phyloP scores from a whole-genome alignment of 108 stramenopile species.

The Parmales sp. region DNA sequence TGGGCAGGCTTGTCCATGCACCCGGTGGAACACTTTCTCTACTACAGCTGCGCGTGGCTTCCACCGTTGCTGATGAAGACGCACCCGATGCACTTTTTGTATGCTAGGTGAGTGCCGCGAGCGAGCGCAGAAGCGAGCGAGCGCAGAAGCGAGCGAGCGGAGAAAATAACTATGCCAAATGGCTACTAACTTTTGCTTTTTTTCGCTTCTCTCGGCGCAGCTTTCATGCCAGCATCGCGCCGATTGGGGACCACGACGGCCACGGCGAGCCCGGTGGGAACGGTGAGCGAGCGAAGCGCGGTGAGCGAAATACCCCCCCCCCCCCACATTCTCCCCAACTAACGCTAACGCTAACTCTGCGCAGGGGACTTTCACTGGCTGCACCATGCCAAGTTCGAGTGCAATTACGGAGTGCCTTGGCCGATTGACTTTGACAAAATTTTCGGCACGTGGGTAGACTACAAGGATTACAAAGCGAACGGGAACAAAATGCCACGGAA shows the following conservation, averaged over 20 bases:
- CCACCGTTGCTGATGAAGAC: not conserved
- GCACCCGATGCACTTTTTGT: too few relatives aligned
- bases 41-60: slow-evolving; percentile 22
- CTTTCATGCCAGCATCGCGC: too few relatives aligned
- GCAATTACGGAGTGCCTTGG: slow-evolving; percentile 23
- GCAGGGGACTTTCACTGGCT: slow-evolving; percentile 28
- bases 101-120: too few relatives aligned
- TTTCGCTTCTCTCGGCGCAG: too few relatives aligned
- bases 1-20: slow-evolving; percentile 37
- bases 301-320: too few relatives aligned
- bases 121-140: too few relatives aligned
- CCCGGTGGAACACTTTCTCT: slow-evolving; percentile 33
- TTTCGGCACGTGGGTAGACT: not conserved
- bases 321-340: too few relatives aligned
- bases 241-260: slow-evolving; percentile 29
- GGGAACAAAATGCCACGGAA: not conserved
- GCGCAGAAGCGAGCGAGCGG: too few relatives aligned
- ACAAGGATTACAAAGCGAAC: not conserved
- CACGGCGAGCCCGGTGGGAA: slow-evolving; percentile 36
- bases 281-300: too few relatives aligned
- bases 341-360: too few relatives aligned
- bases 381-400: slow-evolving; percentile 36
- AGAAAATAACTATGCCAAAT: too few relatives aligned
- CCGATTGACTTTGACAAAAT: not conserved
- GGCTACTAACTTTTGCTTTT: too few relatives aligned